Evolutionary conservation across 352 stramenopile species (phyloP).

Genomic region (Pythium grandisporangium): DNA sequence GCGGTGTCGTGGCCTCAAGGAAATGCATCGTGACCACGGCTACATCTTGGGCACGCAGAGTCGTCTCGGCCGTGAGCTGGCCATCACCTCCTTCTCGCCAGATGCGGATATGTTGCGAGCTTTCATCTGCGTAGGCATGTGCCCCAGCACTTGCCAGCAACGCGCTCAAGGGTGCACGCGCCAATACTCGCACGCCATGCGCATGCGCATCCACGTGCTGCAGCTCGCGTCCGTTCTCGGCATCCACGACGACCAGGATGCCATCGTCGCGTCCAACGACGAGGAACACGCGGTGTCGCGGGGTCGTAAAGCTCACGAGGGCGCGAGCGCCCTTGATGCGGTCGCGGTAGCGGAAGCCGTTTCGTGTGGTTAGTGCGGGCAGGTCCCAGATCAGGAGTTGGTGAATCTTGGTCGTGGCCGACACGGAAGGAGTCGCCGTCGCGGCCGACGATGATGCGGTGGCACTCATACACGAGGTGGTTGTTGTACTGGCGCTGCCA

Average conservation of each 20-base stretch:
- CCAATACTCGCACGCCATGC: constrained; percentile 42
- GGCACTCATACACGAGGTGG: too few species aligned
- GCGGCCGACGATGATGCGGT: too few species aligned
- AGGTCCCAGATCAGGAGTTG: constrained; percentile 54
- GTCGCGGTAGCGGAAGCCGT: constrained; percentile 18
- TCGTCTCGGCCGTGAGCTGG: constrained; percentile 4
- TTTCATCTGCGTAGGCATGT: constrained; percentile 59
- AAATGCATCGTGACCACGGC: constrained; percentile 18
- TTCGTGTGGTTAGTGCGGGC: constrained; percentile 3
- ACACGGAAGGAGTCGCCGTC: too few species aligned
- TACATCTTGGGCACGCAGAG: constrained; percentile 14
- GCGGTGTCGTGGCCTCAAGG: constrained; percentile 49
- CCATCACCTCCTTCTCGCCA: constrained; percentile 9
- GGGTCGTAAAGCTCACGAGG: constrained; percentile 26
- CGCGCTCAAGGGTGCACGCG: constrained; percentile 32
- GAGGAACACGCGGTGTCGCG: constrained; percentile 41
- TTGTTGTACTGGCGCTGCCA: too few species aligned
- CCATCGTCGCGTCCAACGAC: constrained; percentile 45
- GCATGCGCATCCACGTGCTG: constrained; percentile 43
- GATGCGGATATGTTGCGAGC: constrained; percentile 35
- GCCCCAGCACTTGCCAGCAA: constrained; percentile 48
- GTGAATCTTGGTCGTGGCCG: constrained; percentile 32
- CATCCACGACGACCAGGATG: constrained; percentile 39
- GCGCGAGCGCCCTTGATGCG: constrained; percentile 42
- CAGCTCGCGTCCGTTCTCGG: constrained; percentile 32